phyloP scores from a whole-genome alignment of 2,329 filamentous ascomycete genomes.

The Graphilbum ipis-grandicollis region DNA sequence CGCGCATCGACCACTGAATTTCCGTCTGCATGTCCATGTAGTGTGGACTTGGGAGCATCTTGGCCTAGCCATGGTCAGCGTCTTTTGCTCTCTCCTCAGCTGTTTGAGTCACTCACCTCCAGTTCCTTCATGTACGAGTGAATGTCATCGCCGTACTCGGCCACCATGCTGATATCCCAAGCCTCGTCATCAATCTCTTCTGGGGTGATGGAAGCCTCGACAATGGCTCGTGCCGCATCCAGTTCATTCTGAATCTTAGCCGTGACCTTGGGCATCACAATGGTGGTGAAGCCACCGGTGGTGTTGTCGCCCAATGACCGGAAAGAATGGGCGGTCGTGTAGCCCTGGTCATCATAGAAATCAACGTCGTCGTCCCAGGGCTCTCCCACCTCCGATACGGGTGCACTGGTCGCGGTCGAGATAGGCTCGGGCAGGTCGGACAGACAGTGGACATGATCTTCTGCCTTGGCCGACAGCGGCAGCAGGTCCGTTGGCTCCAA shows the following conservation, averaged over 20 bases:
- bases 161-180: conserved; percentile 95
- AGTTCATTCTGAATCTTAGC: conserved; percentile 57
- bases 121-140: conserved; percentile 81
- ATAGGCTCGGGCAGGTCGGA: conserved; percentile 3
- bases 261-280: conserved; percentile 59
- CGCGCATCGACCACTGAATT: conserved; percentile 97
- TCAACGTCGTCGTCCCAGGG: conserved; percentile 71
- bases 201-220: conserved; percentile 44
- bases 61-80: conserved; percentile 2
- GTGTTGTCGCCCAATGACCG: conserved; percentile 53
- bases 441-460: neutral
- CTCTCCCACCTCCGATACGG: conserved; percentile 40
- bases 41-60: conserved; percentile 60
- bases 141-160: conserved; percentile 91
- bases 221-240: conserved; percentile 42
- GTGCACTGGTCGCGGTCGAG: neutral
- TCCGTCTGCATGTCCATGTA: conserved; percentile 98
- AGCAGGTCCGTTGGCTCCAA: neutral
- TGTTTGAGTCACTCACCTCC: conserved; percentile 44
- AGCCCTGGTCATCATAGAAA: conserved; percentile 47
- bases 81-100: neutral
- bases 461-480: neutral
- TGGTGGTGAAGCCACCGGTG: conserved; percentile 29
- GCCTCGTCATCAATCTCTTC: conserved; percentile 78
- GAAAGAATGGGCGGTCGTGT: conserved; percentile 59